Percentiles rank a stretch among this genome's conserved stretches.
phyloP scores from a whole-genome alignment of 352 stramenopile genomes.

The Globisporangium nodosum region DNA sequence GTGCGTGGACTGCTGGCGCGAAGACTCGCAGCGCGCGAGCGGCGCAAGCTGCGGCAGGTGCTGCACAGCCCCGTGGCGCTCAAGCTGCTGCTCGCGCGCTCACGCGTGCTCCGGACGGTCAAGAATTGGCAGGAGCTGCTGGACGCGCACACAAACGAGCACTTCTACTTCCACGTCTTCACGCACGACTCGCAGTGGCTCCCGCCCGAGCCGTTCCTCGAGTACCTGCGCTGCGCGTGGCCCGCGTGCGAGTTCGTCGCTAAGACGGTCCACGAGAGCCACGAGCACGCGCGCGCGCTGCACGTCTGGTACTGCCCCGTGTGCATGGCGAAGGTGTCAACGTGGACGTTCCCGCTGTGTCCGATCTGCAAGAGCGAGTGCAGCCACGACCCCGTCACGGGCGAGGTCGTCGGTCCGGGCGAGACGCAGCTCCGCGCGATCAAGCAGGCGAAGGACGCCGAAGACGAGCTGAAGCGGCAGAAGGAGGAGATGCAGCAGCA shows the following conservation, averaged over 20 bases:
- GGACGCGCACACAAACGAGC: constrained; percentile 79
- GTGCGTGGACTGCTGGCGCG: constrained; percentile 49
- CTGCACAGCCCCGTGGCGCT: constrained; percentile 60
- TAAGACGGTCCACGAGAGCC: constrained; percentile 64
- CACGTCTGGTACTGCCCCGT: constrained; percentile 81
- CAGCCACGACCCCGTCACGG: constrained; percentile 44
- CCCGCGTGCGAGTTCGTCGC: constrained; percentile 45
- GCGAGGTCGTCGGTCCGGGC: constrained; percentile 53
- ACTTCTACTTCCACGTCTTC: constrained; percentile 83
- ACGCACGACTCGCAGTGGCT: constrained; percentile 78
- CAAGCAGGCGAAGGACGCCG: constrained; percentile 33
- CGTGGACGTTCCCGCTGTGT: constrained; percentile 58
- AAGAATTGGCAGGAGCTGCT: constrained; percentile 74
- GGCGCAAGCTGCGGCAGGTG: constrained; percentile 47
- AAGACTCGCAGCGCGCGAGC: constrained; percentile 33
- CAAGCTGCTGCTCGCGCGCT: constrained; percentile 63
- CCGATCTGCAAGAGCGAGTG: constrained; percentile 59
- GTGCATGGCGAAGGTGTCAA: constrained; percentile 61
- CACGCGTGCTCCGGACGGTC: constrained; percentile 51
- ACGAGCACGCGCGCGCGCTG: constrained; percentile 57
- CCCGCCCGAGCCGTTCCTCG: constrained; percentile 50
- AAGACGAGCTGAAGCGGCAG: constrained; percentile 35
- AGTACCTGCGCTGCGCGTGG: constrained; percentile 67
- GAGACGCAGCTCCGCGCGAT: constrained; percentile 48
- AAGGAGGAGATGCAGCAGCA: constrained; percentile 58